Evolutionary conservation across 345 rosid species (phyloP), one percentile per base, ranked within the genome.

Genomic region (Arabis alpina): DNA sequence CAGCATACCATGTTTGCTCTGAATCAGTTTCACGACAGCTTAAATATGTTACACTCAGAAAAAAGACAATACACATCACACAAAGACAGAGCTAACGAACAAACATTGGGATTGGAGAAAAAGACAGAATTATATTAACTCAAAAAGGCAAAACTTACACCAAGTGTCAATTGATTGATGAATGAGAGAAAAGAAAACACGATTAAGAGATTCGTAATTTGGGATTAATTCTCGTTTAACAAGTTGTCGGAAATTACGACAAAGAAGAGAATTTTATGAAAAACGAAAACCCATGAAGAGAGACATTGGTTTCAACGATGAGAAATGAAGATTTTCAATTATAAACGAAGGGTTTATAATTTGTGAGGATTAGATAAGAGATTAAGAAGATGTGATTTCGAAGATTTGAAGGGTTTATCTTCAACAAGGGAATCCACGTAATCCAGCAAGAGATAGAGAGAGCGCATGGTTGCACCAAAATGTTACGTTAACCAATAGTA

Each of bases 1-100:
- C 94, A 85, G 34, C 10, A 39, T 54, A 73, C 78, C 86, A 85
- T 88, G 8, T 53, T 65, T 49, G 40, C 19, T 30, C 25, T 4
- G 9, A 41, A 71, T 16, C 44, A 36, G 40, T 36, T 36, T 7
- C 10, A 36, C 8, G 10, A 36, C 8, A 36, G 8, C 3, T 36
- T 8, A 36, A 36, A 36, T 8, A 36, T 36, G 40, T 36, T 34
- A 34, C 37, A 34, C 36, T 54, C 50, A 25, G 36, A 2, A 47
- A 19, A 49, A 56, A 16, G 23, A 8, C 27, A 11, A 63, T 24
- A 64, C 12, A 4, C 15, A 61, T 34, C 57, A 57, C 54, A 57
- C 34, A 44, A 4, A 44, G 4, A 6, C 44, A 36, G 40, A 36
- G 40, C 40, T 60, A 39, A 14, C 28, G 7, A 43, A 42, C 66